Evolutionary conservation across 441 rosid species (phyloP).

Genomic region (Euphorbia corollata): DNA sequence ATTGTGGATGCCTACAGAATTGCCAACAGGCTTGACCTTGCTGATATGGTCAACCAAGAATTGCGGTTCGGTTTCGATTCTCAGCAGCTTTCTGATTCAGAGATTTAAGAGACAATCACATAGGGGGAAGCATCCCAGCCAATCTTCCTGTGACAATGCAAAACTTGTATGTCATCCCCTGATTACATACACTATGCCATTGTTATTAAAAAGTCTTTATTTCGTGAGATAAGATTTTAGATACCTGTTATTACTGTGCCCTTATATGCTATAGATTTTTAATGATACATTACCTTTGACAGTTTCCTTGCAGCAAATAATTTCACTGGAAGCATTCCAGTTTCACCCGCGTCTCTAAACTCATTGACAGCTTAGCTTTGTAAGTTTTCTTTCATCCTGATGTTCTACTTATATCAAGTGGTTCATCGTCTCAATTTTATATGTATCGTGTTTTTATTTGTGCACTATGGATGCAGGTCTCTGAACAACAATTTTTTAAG

Average conservation of each 20-base stretch:
- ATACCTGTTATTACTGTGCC: neutral
- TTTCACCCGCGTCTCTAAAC: neutral
- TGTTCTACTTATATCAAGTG: neutral
- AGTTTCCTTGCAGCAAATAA: neutral
- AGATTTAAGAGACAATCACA: slow-evolving; percentile 80
- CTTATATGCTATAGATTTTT: slow-evolving; percentile 26
- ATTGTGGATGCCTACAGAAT: slow-evolving; percentile 50
- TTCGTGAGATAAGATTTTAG: too few species aligned
- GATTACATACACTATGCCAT: neutral
- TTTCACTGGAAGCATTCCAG: neutral
- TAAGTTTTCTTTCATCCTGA: neutral
- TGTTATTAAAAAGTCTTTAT: neutral
- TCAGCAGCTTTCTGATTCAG: slow-evolving; percentile 26
- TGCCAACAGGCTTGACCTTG: slow-evolving; percentile 63
- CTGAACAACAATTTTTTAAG: neutral
- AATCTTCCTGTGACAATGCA: slow-evolving; percentile 65
- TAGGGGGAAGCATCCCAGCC: slow-evolving; percentile 85
- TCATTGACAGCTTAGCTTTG: neutral
- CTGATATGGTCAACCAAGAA: slow-evolving; percentile 55
- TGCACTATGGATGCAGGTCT: neutral
- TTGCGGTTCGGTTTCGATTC: slow-evolving; percentile 47
- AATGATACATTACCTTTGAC: slow-evolving; percentile 22
- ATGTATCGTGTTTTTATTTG: neutral
- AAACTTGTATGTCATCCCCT: slow-evolving; percentile 46
- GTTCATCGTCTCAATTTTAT: neutral